Conservation (phyloP, 192 early-diverging fungal genomes). For the Rhizoclosmatium globosum region DNA sequence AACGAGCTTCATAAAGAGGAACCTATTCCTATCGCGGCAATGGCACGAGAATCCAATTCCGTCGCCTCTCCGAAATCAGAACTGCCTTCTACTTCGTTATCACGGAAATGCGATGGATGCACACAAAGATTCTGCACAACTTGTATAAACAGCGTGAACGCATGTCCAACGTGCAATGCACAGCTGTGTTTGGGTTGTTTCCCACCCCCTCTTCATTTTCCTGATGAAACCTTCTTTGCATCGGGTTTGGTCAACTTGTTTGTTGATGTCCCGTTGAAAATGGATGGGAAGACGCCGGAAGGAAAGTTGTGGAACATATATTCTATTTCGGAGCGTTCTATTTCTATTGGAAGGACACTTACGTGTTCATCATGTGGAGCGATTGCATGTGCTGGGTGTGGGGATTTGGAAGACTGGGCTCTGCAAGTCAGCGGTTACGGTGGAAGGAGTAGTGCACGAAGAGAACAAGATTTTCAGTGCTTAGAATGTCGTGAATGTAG, state of each 20-base stretch:
- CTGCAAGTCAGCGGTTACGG: conserved; percentile 6
- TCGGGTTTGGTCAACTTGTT: neutral
- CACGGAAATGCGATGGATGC: conserved; percentile 10
- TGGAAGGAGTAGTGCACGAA: neutral
- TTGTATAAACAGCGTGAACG: neutral
- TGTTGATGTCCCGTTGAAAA: neutral
- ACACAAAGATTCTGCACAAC: neutral
- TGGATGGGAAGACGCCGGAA: neutral
- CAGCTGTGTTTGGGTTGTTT: conserved; percentile 26
- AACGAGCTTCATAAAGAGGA: too few species aligned
- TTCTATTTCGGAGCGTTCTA: too few species aligned
- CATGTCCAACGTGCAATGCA: conserved; percentile 11
- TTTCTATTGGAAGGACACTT: conserved; percentile 3
- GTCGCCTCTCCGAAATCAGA: neutral
- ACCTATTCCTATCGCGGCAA: too few species aligned
- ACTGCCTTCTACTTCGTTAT: neutral
- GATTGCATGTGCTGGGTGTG: conserved; percentile 15
- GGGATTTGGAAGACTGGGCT: conserved; percentile 24
- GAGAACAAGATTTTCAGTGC: conserved; percentile 19
- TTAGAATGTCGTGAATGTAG: conserved; percentile 9
- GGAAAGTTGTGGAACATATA: too few species aligned
- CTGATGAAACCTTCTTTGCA: neutral
- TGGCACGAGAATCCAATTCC: too few species aligned
- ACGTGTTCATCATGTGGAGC: conserved; percentile 19
- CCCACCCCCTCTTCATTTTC: neutral